A percentile compares a stretch with the other conserved stretches of the same genome.
Conservation (phyloP, 768 basidiomycete genomes). For the Tubosaeta sp. region DNA sequence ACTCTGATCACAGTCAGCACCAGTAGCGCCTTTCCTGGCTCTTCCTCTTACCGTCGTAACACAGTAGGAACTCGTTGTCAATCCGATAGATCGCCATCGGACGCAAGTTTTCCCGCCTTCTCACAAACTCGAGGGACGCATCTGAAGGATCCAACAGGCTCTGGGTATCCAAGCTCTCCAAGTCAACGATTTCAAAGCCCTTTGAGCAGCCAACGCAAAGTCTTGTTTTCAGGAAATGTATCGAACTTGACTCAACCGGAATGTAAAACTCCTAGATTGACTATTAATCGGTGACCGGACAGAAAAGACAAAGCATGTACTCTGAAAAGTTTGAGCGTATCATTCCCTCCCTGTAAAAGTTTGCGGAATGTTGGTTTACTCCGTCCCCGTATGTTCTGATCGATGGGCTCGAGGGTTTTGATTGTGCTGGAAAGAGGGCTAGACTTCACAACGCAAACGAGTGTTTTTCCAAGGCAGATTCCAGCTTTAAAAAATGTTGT, state of each 20-base stretch:
- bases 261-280: conserved; percentile 89
- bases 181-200: conserved; percentile 97
- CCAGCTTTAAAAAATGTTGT: conserved; percentile 99
- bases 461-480: conserved; percentile 80
- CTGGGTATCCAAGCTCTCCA: conserved; percentile 96
- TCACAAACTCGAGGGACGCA: conserved; percentile 86
- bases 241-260: conserved; percentile 92
- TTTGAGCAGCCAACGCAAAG: conserved; percentile 96
- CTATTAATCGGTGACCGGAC: not conserved
- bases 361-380: conserved; percentile 93
- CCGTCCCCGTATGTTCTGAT: conserved; percentile 74
- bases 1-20: conserved; percentile 46
- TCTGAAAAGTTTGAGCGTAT: conserved; percentile 88
- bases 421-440: conserved; percentile 94
- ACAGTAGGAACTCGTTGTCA: conserved; percentile 93
- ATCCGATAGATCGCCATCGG: conserved; percentile 98
- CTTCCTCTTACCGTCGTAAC: conserved; percentile 82
- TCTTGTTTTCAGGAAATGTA: conserved; percentile 96
- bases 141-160: conserved; percentile 92
- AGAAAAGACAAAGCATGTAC: conserved; percentile 36
- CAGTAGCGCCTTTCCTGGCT: not conserved
- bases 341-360: conserved; percentile 89
- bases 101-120: conserved; percentile 79
- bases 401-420: conserved; percentile 95
- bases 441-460: conserved; percentile 97